Evolutionary conservation across 192 early-diverging fungal genomes (phyloP).

Genomic region (Neocallimastix lanati): DNA sequence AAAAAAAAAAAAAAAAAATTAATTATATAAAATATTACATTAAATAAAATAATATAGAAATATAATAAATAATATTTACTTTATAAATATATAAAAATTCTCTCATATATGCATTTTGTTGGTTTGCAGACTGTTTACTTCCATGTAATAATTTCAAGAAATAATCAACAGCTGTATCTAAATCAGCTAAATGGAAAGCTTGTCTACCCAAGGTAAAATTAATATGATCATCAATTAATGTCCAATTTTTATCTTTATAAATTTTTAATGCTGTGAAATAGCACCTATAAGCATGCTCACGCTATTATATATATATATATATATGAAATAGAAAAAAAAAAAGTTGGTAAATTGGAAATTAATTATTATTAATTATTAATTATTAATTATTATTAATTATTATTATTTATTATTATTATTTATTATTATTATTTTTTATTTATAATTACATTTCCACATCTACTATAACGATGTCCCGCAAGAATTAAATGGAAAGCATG

Average conservation of each 20-base stretch:
- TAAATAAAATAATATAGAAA: neutral
- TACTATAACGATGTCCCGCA: slow-evolving; percentile 64
- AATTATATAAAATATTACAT: too few species aligned
- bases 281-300: slow-evolving; percentile 58
- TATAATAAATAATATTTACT: slow-evolving; percentile 12
- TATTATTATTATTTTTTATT: too few species aligned
- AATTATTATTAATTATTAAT: too few species aligned
- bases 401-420: too few species aligned
- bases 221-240: slow-evolving; percentile 71
- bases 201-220: slow-evolving; percentile 73
- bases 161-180: slow-evolving; percentile 53
- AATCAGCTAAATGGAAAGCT: slow-evolving; percentile 51
- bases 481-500: slow-evolving; percentile 80
- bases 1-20: too few species aligned
- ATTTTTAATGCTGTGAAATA: slow-evolving; percentile 42
- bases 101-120: slow-evolving; percentile 47
- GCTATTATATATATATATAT: slow-evolving; percentile 19
- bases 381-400: too few species aligned
- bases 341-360: too few species aligned
- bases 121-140: slow-evolving; percentile 37
- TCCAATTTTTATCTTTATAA: slow-evolving; percentile 44
- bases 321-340: too few species aligned
- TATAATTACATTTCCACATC: slow-evolving; percentile 49
- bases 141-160: slow-evolving; percentile 57
- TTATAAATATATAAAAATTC: slow-evolving; percentile 65